These are phyloP conservation scores for Eucalyptus cloeziana DNA, from an alignment of 345 rosid species.

Conservation along the genomic window DNA sequence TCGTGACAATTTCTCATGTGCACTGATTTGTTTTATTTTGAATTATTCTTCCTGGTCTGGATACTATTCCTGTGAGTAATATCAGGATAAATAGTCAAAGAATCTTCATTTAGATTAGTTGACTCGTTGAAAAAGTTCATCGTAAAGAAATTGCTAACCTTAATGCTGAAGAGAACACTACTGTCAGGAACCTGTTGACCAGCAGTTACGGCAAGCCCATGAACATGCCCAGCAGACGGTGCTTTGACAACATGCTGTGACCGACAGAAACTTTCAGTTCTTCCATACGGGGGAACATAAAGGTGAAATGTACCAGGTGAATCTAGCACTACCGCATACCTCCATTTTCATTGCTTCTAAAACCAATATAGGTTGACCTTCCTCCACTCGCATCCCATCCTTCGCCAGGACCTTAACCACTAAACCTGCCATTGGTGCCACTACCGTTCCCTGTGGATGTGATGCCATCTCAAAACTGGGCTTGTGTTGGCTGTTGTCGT, in stretches of 20 bases:
- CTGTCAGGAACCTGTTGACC: constrained; percentile 81
- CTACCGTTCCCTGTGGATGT: constrained; percentile 55
- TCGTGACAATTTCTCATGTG: background rate
- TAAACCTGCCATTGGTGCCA: constrained; percentile 94
- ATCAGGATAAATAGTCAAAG: background rate
- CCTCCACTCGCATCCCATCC: constrained; percentile 61
- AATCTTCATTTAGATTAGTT: background rate
- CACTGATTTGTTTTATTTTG: background rate
- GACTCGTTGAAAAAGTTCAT: background rate
- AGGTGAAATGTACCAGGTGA: background rate
- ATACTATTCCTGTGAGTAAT: background rate
- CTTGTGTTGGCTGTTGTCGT: constrained; percentile 33
- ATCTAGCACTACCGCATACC: constrained; percentile 25
- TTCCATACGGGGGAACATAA: background rate
- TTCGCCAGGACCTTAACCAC: constrained; percentile 78
- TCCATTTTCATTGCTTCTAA: constrained; percentile 98
- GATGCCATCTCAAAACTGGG: constrained; percentile 31
- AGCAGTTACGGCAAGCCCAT: constrained; percentile 50
- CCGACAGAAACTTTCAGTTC: background rate
- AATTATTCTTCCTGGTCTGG: background rate
- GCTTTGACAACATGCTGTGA: constrained; percentile 85
- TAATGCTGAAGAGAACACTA: constrained; percentile 53
- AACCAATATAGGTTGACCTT: constrained; percentile 72
- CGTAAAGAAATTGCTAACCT: constrained; percentile 27
- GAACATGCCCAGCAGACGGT: constrained; percentile 47